A percentile compares a stretch with the other conserved stretches of the same genome.
Evolutionary conservation across 495 filamentous ascomycete species (phyloP).

Genomic region (Aspergillus olivimuriae): DNA sequence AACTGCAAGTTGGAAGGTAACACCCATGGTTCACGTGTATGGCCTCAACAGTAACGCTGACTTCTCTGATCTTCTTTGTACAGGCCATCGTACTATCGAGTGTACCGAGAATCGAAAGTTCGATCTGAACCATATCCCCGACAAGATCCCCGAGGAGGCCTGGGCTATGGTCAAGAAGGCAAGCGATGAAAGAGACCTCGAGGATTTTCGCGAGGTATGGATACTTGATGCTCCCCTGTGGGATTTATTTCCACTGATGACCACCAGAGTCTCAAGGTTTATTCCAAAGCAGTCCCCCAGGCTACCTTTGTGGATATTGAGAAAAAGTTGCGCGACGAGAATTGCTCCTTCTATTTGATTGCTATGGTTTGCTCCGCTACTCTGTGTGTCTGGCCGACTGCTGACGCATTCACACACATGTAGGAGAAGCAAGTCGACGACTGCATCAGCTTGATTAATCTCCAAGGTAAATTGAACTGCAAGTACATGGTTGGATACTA

Average conservation of each 20-base stretch:
- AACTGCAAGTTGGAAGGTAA: conserved; percentile 71
- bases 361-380: conserved; percentile 44
- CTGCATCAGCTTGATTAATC: conserved; percentile 70
- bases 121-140: conserved; percentile 53
- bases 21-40: conserved; percentile 6
- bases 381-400: neutral
- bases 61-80: neutral
- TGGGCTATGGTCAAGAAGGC: conserved; percentile 64
- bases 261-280: conserved; percentile 54
- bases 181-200: conserved; percentile 57
- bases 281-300: conserved; percentile 64
- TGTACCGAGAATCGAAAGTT: conserved; percentile 69
- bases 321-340: conserved; percentile 58
- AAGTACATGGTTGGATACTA: conserved; percentile 70
- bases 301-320: conserved; percentile 69
- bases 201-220: conserved; percentile 63
- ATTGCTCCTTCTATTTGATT: conserved; percentile 64
- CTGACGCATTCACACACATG: too few species aligned
- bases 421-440: conserved; percentile 52
- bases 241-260: conserved; percentile 8
- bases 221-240: neutral
- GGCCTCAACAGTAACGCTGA: neutral
- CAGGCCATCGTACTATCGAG: conserved; percentile 58
- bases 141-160: conserved; percentile 55
- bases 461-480: conserved; percentile 73